Conservation (phyloP, 805 yeast genomes). For the Wickerhamiella cacticola region DNA sequence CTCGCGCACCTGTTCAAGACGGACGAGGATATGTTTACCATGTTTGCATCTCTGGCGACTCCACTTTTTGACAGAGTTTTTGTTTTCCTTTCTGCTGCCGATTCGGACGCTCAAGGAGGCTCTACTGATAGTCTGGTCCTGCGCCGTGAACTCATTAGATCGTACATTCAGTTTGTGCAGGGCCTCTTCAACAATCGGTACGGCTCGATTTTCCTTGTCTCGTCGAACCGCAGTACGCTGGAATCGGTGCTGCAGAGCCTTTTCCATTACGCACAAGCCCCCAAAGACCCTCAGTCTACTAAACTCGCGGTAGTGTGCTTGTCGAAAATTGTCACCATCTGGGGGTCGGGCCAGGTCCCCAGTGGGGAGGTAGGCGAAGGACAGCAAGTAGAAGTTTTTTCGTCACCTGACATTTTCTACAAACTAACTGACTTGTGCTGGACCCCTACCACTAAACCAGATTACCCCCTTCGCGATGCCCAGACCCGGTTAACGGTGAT, state of each 20-base stretch:
- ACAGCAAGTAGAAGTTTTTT: slow-evolving; percentile 53
- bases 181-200: slow-evolving; percentile 64
- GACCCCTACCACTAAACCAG: slow-evolving; percentile 67
- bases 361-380: slow-evolving; percentile 37
- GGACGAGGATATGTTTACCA: slow-evolving; percentile 55
- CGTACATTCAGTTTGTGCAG: slow-evolving; percentile 57
- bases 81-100: slow-evolving; percentile 36
- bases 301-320: slow-evolving; percentile 61
- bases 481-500: slow-evolving; percentile 60
- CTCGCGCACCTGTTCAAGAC: slow-evolving; percentile 63
- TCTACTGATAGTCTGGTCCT: slow-evolving; percentile 49
- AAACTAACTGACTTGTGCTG: slow-evolving; percentile 56
- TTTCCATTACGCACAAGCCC: slow-evolving; percentile 50
- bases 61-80: slow-evolving; percentile 64
- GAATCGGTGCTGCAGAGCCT: slow-evolving; percentile 51
- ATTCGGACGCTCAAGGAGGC: slow-evolving; percentile 32
- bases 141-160: slow-evolving; percentile 41
- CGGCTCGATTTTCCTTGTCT: slow-evolving; percentile 62
- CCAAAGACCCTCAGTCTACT: slow-evolving; percentile 48
- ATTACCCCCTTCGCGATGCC: slow-evolving; percentile 63
- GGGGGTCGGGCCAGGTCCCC: slow-evolving; percentile 58
- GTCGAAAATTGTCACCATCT: slow-evolving; percentile 43
- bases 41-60: slow-evolving; percentile 58
- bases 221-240: slow-evolving; percentile 48
- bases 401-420: slow-evolving; percentile 49